phyloP scores from a whole-genome alignment of 768 basidiomycete species.

The Leucocoprinus birnbaumii region DNA sequence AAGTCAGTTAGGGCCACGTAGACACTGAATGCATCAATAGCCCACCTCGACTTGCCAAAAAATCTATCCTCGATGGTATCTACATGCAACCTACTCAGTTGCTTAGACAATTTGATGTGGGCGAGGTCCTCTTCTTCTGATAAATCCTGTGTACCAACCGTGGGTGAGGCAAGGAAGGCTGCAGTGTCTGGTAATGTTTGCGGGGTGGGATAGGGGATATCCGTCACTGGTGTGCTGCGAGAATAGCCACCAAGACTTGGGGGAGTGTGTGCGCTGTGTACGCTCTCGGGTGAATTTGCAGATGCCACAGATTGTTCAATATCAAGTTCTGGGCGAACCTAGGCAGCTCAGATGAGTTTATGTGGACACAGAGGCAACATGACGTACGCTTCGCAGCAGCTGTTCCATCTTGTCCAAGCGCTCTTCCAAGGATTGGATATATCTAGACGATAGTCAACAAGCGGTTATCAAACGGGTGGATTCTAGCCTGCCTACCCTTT shows the following conservation, averaged over 20 bases:
- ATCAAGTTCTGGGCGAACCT: slow-evolving; percentile 23
- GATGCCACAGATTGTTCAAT: slow-evolving; percentile 13
- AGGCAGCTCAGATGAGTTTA: not conserved
- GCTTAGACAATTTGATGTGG: slow-evolving; percentile 29
- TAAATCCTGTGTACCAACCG: slow-evolving; percentile 12
- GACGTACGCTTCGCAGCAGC: slow-evolving; percentile 23
- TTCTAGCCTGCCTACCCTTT: slow-evolving; percentile 29
- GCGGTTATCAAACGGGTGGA: not conserved
- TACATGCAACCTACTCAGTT: slow-evolving; percentile 27
- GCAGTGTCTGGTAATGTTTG: slow-evolving; percentile 14
- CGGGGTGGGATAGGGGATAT: slow-evolving; percentile 17
- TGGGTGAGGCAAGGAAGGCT: slow-evolving; percentile 12
- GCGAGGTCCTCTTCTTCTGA: slow-evolving; percentile 29
- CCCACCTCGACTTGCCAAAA: slow-evolving; percentile 38
- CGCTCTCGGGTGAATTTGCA: slow-evolving; percentile 11
- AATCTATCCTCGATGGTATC: slow-evolving; percentile 30
- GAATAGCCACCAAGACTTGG: not conserved
- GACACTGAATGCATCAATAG: not conserved
- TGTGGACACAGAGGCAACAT: not conserved
- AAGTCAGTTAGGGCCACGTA: not conserved
- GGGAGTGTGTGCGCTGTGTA: not conserved
- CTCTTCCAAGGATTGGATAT: slow-evolving; percentile 28
- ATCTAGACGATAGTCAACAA: slow-evolving; percentile 14
- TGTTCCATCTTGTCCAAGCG: slow-evolving; percentile 27
- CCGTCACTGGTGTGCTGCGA: slow-evolving; percentile 7